Base-by-base conservation (phyloP, 768 basidiomycete genomes). In the Sarcodon aspratus region DNA sequence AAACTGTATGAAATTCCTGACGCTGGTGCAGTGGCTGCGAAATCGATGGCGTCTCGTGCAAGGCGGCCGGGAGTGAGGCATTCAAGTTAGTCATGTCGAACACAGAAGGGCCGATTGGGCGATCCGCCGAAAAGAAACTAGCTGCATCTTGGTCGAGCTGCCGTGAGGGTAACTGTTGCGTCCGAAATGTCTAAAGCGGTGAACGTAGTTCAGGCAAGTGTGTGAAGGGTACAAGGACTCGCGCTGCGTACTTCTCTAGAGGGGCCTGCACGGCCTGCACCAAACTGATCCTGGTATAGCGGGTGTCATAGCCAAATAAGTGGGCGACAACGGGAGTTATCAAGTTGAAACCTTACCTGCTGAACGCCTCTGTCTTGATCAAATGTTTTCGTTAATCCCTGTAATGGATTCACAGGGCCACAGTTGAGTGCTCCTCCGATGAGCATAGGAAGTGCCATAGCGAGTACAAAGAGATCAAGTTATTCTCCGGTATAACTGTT, bases 351-450 rank as follows among this genome's bases (percentile, higher is more conserved):
- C 21, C 43, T 43, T 57, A 90, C 88, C 71, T 89, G 87, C 61
- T 88, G 85, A 1, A 77, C 59, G 8, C 85, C 86, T 57, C 86
- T 73, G 61, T 93, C 90, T 40, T 76, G 72, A 54, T 88, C 86
- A 53, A 91, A 82, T 42, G 76, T 72, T 59, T 92, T 93, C 0
- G 85, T 74, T 6, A 95, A 76, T 12, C 74, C 77, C 58, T 89
- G 86, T 13, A 95, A 64, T 9, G 89, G 80, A 61, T 92, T 95
- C 1, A 77, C 76, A 6, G 92, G 90, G 0, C 92, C 92, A 55
- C 91, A 95, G 40, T 91, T 88, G 1, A 86, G 71, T 37, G 17
- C 27, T 9, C 80, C 80, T 43, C 75, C 78, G 17, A 82, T 74
- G 15, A 94, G 81, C 73, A 87, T 75, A 45, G 88, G 82, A 31